Evolutionary conservation across 345 rosid species (phyloP).

Genomic region (Melastoma malabathricum): DNA sequence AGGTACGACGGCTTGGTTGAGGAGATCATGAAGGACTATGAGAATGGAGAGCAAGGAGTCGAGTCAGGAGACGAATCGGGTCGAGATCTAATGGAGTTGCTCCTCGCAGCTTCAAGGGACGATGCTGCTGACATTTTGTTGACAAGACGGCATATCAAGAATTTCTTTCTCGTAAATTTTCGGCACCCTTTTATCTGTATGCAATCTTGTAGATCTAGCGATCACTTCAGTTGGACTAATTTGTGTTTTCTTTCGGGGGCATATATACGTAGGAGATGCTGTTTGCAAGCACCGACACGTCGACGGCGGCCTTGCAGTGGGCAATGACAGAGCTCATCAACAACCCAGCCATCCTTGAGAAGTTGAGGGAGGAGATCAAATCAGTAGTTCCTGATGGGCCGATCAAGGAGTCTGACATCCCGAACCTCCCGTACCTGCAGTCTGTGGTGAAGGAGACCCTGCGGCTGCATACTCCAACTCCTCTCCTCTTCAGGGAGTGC

Average conservation of each 20-base stretch:
- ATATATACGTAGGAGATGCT: slow-evolving; percentile 18
- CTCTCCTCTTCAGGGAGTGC: slow-evolving; percentile 39
- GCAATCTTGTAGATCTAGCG: background rate
- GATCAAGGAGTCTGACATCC: slow-evolving; percentile 30
- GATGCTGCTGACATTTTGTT: slow-evolving; percentile 18
- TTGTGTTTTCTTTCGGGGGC: background rate
- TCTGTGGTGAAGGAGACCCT: slow-evolving; percentile 29
- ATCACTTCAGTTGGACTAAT: background rate
- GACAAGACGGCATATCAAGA: slow-evolving; percentile 21
- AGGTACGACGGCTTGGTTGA: slow-evolving; percentile 33
- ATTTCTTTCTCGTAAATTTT: slow-evolving; percentile 19
- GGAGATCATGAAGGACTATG: slow-evolving; percentile 36
- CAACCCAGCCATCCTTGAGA: slow-evolving; percentile 17
- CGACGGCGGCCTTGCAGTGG: slow-evolving; percentile 39
- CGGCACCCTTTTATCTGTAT: background rate
- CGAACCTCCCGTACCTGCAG: slow-evolving; percentile 30
- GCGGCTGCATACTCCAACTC: slow-evolving; percentile 40
- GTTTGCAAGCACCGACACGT: slow-evolving; percentile 33
- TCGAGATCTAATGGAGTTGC: slow-evolving; percentile 25
- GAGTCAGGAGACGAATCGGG: slow-evolving; percentile 1
- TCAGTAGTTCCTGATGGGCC: slow-evolving; percentile 13
- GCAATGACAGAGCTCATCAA: slow-evolving; percentile 41
- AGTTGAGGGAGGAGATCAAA: slow-evolving; percentile 27
- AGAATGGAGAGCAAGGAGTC: slow-evolving; percentile 15
- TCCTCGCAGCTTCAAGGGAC: slow-evolving; percentile 19